Evolutionary conservation across 257 asterid genomes (phyloP), one percentile per base, ranked within the genome.

Genomic region (Cynanchum wilfordii): DNA sequence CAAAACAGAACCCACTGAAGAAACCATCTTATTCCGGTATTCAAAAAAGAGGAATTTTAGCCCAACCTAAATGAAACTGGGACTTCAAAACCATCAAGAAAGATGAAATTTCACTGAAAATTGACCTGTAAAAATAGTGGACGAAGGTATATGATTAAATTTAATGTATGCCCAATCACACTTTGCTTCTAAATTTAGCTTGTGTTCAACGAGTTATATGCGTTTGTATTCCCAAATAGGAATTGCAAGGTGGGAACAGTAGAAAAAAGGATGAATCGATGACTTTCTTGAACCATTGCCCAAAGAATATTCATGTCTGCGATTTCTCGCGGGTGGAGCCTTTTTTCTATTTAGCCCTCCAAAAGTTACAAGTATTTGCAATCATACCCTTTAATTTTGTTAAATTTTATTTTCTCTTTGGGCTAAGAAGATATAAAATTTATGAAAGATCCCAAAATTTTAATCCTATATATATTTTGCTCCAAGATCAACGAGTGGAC

Each of bases 1-100:
- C 45, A 82, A 55, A 74, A 80, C 77, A 62, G 83, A 73, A 70
- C 80, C 84, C 73, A 70, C 81, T 16, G 54, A 42, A 55, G 81
- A 76, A 78, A 70, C 79, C 80, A 76, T 72, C 24, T 24, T 25
- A 47, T 42, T 29, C 17, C 67, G 72, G 72, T 5, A 33, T 56
- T 80, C 75, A 72, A 25, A 30, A 54, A 54, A 69, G 70, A 72
- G 25, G 64, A 76, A 69, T 74, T 45, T 50, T 68, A 69, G 74
- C 59, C 54, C 27, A 57, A 73, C 75, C 79, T 65, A 64, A 75
- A 75, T 76, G 49, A 47, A 50, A 47, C 17, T 58, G 60, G 67
- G 78, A 60, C 55, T 69, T 63, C 64, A 74, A 51, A 72, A 75
- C 4, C 80, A 75, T 75, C 72, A 54, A 78, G 22, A 52, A 64